Evolutionary conservation across 2,329 filamentous ascomycete genomes (phyloP).

Genomic region (Esteya vermicola): DNA sequence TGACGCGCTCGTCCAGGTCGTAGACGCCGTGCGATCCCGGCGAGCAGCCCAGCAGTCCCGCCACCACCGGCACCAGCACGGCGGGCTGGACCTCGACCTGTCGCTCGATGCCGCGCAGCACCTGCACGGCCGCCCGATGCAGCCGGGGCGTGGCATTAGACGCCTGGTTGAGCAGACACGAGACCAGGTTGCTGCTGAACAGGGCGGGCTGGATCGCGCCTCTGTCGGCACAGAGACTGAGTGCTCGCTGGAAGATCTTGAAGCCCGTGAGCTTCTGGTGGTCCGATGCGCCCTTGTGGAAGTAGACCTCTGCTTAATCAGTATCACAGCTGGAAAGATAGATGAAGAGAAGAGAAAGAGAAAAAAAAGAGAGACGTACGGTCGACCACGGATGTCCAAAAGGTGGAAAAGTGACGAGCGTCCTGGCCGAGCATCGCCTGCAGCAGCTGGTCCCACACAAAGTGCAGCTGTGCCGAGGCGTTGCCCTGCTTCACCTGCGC

Average conservation of each 20-base stretch:
- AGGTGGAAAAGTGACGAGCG: constrained; percentile 6
- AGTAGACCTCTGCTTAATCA: constrained; percentile 55
- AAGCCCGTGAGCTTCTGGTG: constrained; percentile 90
- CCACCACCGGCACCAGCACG: constrained; percentile 46
- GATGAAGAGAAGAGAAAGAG: background rate
- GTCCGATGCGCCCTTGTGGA: constrained; percentile 66
- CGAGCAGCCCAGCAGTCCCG: constrained; percentile 45
- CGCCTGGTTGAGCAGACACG: constrained; percentile 71
- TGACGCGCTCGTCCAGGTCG: constrained; percentile 77
- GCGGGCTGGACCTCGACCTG: constrained; percentile 47
- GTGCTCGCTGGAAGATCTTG: constrained; percentile 66
- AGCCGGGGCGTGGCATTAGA: constrained; percentile 65
- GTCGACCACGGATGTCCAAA: constrained; percentile 47
- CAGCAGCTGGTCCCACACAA: constrained; percentile 78
- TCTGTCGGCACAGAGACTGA: constrained; percentile 38
- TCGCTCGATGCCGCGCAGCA: constrained; percentile 55
- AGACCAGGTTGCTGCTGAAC: constrained; percentile 74
- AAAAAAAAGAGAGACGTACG: constrained; percentile 41
- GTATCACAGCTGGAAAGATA: background rate
- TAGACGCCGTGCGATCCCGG: constrained; percentile 45
- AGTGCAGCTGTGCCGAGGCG: constrained; percentile 70
- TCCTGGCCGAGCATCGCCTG: constrained; percentile 14
- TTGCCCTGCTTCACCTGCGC: constrained; percentile 46
- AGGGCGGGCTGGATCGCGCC: constrained; percentile 38
- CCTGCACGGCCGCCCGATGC: constrained; percentile 63